phyloP scores from a whole-genome alignment of 495 filamentous ascomycete genomes.

The Penicillium steckii region DNA sequence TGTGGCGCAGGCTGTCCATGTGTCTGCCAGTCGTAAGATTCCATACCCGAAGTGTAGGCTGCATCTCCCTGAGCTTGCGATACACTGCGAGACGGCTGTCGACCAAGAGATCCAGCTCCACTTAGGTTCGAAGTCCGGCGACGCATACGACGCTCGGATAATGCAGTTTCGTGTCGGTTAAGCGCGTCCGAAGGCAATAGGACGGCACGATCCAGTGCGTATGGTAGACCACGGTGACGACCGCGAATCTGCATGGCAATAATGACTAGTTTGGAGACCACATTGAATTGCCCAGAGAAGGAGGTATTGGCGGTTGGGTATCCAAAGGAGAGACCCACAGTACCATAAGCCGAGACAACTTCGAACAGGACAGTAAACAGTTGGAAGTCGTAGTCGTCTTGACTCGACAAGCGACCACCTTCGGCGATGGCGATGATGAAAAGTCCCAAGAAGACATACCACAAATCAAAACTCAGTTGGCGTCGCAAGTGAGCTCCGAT shows the following conservation, averaged over 20 bases:
- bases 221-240: constrained; percentile 87
- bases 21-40: constrained; percentile 24
- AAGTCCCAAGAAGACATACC: constrained; percentile 86
- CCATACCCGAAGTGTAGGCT: constrained; percentile 26
- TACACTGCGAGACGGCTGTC: constrained; percentile 22
- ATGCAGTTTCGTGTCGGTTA: constrained; percentile 64
- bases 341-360: constrained; percentile 89
- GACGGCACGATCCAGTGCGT: constrained; percentile 88
- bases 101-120: constrained; percentile 29
- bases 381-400: constrained; percentile 62
- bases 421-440: constrained; percentile 89
- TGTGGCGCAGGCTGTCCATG: constrained; percentile 9
- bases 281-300: constrained; percentile 75
- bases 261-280: constrained; percentile 85
- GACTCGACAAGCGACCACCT: constrained; percentile 58
- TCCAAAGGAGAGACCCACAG: constrained; percentile 86
- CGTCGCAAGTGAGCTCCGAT: constrained; percentile 83
- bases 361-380: constrained; percentile 87
- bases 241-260: constrained; percentile 93
- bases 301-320: constrained; percentile 72
- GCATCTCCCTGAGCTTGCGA: constrained; percentile 26
- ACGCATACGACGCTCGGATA: constrained; percentile 54
- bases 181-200: constrained; percentile 76
- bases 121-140: constrained; percentile 55
- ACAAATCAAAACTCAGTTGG: constrained; percentile 91